phyloP scores from a whole-genome alignment of 2,329 filamentous ascomycete species.

The Huntiella omanensis region DNA sequence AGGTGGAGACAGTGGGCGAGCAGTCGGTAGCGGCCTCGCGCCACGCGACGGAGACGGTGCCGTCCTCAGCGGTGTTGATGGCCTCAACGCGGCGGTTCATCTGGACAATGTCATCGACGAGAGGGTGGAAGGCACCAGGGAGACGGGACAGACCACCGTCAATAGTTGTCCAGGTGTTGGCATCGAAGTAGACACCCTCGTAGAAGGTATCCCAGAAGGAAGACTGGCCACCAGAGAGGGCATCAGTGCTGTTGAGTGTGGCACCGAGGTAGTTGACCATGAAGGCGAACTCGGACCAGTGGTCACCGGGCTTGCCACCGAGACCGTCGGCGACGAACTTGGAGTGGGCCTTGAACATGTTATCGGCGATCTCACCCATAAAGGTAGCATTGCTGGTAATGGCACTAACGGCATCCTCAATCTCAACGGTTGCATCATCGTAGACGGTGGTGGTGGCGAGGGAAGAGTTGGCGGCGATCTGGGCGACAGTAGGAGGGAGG shows the following conservation, averaged over 20 bases:
- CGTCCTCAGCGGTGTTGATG: constrained; percentile 31
- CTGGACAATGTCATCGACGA: constrained; percentile 35
- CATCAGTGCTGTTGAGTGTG: constrained; percentile 31
- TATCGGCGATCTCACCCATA: constrained; percentile 20
- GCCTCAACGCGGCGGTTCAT: constrained; percentile 37
- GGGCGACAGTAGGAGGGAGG: constrained; percentile 29
- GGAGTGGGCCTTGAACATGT: constrained; percentile 24
- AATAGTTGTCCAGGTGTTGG: constrained; percentile 21
- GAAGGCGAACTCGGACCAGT: constrained; percentile 46
- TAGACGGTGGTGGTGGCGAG: constrained; percentile 16
- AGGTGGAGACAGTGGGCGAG: constrained; percentile 28
- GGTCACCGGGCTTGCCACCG: constrained; percentile 20
- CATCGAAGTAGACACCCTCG: constrained; percentile 14
- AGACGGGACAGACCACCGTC: constrained; percentile 37
- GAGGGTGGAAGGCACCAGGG: constrained; percentile 40
- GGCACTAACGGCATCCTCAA: constrained; percentile 13
- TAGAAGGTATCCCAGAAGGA: constrained; percentile 14
- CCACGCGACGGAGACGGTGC: constrained; percentile 41
- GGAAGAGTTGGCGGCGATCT: constrained; percentile 26
- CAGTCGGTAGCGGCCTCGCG: constrained; percentile 23
- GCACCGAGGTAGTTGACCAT: constrained; percentile 33
- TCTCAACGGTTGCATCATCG: constrained; percentile 15
- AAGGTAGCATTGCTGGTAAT: constrained; percentile 14
- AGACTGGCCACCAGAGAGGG: constrained; percentile 10
- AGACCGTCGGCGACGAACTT: constrained; percentile 26